Base-by-base conservation (phyloP, 805 yeast species). In the Ogataea thermomethanolica region DNA sequence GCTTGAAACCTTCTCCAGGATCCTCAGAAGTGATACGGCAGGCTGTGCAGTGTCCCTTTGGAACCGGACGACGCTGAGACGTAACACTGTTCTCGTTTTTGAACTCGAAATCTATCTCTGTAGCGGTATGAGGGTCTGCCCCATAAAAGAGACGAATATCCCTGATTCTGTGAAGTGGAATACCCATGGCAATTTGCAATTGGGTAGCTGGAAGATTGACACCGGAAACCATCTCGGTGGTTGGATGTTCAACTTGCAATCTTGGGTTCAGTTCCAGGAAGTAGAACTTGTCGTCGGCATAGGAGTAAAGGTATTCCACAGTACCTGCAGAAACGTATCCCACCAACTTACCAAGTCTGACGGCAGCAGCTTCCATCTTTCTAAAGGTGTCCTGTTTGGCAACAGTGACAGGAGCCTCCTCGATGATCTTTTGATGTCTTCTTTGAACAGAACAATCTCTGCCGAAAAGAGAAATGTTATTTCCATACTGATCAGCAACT, bases 261-360 rank as follows among this genome's bases (percentile, higher is more conserved):
- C 99, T 86, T 58, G 99, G 99, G 65, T 93, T 93, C 64, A 93
- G 77, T 70, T 93, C 99, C 63, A 93, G 74, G 67, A 93, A 93
- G 74, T 90, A 93, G 64, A 91, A 93, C 63, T 90, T 88, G 66
- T 91, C 90, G 46, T 93, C 97, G 42, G 85, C 78, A 63, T 89
- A 93, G 21, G 96, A 88, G 64, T 93, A 93, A 55, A 93, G 74
- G 69, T 93, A 93, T 69, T 93, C 99, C 41, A 93, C 98, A 33
- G 99, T 93, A 77, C 99, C 99, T 21, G 99, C 98, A 47, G 96
- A 87, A 25, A 93, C 99, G 59, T 93, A 93, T 51, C 99, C 99
- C 39, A 93, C 99, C 51, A 93, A 76, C 65, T 81, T 79, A 66
- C 99, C 99, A 53, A 93, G 78, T 71, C 99, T 80, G 23, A 93